Base-by-base conservation (phyloP, 2,329 filamentous ascomycete genomes). In the Bipolaris victoriae region DNA sequence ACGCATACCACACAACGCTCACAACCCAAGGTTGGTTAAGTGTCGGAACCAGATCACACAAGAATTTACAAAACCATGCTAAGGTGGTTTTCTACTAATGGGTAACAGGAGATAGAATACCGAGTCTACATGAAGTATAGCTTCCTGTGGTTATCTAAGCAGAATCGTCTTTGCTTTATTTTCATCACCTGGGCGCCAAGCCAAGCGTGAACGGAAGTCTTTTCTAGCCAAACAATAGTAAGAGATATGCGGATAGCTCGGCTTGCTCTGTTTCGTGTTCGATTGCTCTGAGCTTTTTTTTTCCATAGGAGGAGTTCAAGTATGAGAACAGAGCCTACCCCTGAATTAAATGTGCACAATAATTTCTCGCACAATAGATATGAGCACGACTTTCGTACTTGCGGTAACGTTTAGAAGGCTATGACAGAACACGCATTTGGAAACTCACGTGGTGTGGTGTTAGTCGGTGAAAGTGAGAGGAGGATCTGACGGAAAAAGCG, bases 401-500 rank as follows among this genome's bases (percentile, higher is more conserved):
- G 11, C 13, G 24, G 15, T 5, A 29, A 13, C 26, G 10, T 24
- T 10, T 13, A 24, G 7, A 45, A 18, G 20, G 11, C 5, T 7
- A 31, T 40, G 6, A 33, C 10, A 22, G 7, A 29, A 18, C 5
- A 26, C 26, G 18, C 7, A 20, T 16, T 16, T 9, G 5, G 35
- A 11, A 31, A 37, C 29, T 52, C 29, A 26, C 16, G 43, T 24
- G 54, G 29, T 37, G 13, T 20, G n/a, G 18, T 22, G 36, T 20
- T 20, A 20, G 49, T 15, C 45, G 49, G 45, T 57, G 55, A 57
- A 54, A 33, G 50, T 57, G 55, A 57, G 33, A 31, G 16, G 29
- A 43, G 51, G 22, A 44, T 33, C 37, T 53, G 24, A 54, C 45
- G 54, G 45, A 40, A 45, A 54, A 57, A 53, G 55, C 55, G 55